These are phyloP conservation scores for Penicillium sp. DNA, from an alignment of 2,329 filamentous ascomycete species.

Conservation along the genomic window DNA sequence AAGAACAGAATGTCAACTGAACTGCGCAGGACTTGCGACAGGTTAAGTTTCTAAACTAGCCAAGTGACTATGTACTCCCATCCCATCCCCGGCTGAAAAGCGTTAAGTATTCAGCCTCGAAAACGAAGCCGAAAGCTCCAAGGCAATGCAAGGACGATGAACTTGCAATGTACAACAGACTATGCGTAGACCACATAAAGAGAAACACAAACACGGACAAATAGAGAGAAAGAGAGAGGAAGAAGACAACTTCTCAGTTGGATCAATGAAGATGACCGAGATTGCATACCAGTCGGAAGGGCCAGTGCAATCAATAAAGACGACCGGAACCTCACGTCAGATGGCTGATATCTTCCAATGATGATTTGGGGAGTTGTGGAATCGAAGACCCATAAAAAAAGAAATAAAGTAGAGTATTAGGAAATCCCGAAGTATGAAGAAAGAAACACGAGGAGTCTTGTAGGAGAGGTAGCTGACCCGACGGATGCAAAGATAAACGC, in stretches of 20 bases:
- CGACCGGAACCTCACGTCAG: constrained; percentile 25
- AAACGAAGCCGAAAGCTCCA: background rate
- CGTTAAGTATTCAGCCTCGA: background rate
- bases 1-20: background rate
- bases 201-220: background rate
- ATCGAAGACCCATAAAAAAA: background rate
- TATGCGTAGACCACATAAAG: constrained; percentile 1
- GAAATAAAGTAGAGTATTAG: constrained; percentile 8
- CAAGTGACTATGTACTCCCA: constrained; percentile 6
- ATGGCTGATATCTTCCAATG: background rate
- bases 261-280: constrained; percentile 34
- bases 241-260: constrained; percentile 23
- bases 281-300: background rate
- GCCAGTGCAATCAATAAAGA: constrained; percentile 39
- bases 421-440: constrained; percentile 5
- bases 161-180: constrained; percentile 9
- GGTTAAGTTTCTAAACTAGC: background rate
- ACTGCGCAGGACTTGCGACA: background rate
- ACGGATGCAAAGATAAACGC: constrained; percentile 12
- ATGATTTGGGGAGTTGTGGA: constrained; percentile 3
- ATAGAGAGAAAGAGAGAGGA: constrained; percentile 4
- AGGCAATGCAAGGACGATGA: constrained; percentile 1
- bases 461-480: background rate
- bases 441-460: background rate
- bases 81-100: background rate